phyloP scores from a whole-genome alignment of 495 filamentous ascomycete genomes.

The Penicillium malachiteum region DNA sequence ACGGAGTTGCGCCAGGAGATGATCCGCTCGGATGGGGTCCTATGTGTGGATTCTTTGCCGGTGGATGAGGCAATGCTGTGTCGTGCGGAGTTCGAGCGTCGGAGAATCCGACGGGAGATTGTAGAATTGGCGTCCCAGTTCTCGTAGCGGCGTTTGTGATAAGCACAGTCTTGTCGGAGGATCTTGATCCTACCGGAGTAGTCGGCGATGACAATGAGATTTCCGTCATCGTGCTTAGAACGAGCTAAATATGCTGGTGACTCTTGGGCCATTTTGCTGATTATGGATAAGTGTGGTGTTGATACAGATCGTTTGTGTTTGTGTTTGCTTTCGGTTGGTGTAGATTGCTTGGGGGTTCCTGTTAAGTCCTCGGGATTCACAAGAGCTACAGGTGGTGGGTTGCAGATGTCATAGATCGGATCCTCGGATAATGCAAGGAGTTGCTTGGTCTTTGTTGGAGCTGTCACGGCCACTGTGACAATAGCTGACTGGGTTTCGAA shows the following conservation, averaged over 20 bases:
- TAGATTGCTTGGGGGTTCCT: conserved; percentile 35
- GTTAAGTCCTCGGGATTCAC: conserved; percentile 65
- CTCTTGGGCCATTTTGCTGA: conserved; percentile 57
- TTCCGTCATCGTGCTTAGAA: conserved; percentile 73
- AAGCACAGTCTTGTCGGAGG: conserved; percentile 91
- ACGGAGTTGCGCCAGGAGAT: conserved; percentile 84
- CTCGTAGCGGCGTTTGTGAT: conserved; percentile 54
- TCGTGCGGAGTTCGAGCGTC: conserved; percentile 65
- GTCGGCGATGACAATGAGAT: conserved; percentile 92
- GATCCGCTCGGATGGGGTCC: conserved; percentile 77
- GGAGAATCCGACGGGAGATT: conserved; percentile 73
- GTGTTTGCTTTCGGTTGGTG: conserved; percentile 18
- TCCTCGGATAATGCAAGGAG: conserved; percentile 79
- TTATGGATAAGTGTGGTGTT: conserved; percentile 33
- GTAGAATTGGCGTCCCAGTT: conserved; percentile 62
- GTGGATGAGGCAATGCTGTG: conserved; percentile 49
- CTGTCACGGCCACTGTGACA: conserved; percentile 83
- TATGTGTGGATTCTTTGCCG: conserved; percentile 48
- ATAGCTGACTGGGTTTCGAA: conserved; percentile 89
- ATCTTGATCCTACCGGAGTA: conserved; percentile 87
- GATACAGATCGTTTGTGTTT: conserved; percentile 18
- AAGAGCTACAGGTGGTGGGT: conserved; percentile 88
- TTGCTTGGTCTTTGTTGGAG: conserved; percentile 75
- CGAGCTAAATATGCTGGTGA: conserved; percentile 72
- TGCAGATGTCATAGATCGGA: conserved; percentile 93